phyloP scores from a whole-genome alignment of 2,329 filamentous ascomycete genomes.

The Colletotrichum sp. region DNA sequence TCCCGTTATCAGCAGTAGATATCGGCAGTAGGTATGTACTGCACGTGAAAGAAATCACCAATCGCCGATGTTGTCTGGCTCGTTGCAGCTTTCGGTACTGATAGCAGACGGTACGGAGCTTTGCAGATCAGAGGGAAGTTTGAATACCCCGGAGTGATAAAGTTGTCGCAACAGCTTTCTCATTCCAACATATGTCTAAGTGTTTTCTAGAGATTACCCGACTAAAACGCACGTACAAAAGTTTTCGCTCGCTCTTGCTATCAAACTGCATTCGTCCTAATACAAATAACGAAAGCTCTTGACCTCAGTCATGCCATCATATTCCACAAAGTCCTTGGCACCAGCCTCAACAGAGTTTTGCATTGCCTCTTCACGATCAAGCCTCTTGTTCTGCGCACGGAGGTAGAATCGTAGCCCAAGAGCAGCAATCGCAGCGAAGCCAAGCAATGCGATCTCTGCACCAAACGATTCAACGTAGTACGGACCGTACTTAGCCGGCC shows the following conservation, averaged over 20 bases:
- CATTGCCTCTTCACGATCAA: background rate
- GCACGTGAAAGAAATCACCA: background rate
- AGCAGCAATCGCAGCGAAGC: background rate
- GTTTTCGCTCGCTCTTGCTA: too few species aligned
- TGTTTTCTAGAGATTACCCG: background rate
- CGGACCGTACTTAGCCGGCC: background rate
- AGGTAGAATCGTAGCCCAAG: background rate
- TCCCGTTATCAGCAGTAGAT: background rate
- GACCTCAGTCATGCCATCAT: background rate
- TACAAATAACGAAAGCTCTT: background rate
- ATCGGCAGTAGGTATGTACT: background rate
- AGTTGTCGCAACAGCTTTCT: background rate
- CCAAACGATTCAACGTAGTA: background rate
- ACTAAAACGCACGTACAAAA: background rate
- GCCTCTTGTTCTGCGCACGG: background rate
- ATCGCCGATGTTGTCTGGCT: background rate
- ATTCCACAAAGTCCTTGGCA: background rate
- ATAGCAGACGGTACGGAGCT: background rate
- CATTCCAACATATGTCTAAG: accelerated
- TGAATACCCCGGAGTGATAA: background rate
- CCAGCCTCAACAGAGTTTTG: background rate
- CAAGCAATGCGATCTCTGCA: background rate
- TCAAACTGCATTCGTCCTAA: too few species aligned
- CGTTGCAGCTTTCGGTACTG: background rate
- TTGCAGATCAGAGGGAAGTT: background rate